phyloP scores from a whole-genome alignment of 768 basidiomycete genomes.

The Phaeotremella skinneri region DNA sequence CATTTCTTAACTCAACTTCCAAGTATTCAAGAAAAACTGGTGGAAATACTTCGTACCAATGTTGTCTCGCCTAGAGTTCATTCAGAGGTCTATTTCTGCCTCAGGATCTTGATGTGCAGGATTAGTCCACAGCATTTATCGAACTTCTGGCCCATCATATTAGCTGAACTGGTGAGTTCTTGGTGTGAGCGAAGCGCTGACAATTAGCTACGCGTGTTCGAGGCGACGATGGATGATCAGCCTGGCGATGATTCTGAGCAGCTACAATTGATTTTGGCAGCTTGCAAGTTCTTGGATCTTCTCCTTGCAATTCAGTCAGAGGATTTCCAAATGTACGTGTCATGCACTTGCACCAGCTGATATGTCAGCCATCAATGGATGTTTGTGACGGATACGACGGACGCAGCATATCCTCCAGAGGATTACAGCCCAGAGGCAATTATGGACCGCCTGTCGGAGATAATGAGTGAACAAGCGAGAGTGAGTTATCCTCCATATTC shows the following conservation, averaged over 20 bases:
- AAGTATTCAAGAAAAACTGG: constrained; percentile 92
- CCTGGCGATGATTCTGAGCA: constrained; percentile 83
- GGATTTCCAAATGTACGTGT: constrained; percentile 87
- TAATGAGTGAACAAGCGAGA: constrained; percentile 57
- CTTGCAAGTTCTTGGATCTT: constrained; percentile 90
- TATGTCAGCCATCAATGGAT: constrained; percentile 84
- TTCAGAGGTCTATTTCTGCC: constrained; percentile 84
- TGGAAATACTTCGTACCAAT: constrained; percentile 78
- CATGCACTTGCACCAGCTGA: constrained; percentile 18
- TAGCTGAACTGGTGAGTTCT: constrained; percentile 77
- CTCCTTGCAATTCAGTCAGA: constrained; percentile 90
- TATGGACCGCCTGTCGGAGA: constrained; percentile 84
- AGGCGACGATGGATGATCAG: constrained; percentile 67
- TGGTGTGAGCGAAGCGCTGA: background rate
- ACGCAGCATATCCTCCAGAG: constrained; percentile 81
- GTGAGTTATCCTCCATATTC: background rate
- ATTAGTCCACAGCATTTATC: constrained; percentile 85
- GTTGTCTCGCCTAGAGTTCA: constrained; percentile 78
- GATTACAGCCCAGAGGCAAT: constrained; percentile 76
- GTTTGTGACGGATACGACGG: constrained; percentile 95
- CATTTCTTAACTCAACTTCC: constrained; percentile 86
- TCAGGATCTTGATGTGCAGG: constrained; percentile 84
- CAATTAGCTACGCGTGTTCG: constrained; percentile 79
- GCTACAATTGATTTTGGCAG: constrained; percentile 75
- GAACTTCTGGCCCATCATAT: constrained; percentile 93